Evolutionary conservation across 352 stramenopile species (phyloP).

Genomic region (Pythium sukuiense): DNA sequence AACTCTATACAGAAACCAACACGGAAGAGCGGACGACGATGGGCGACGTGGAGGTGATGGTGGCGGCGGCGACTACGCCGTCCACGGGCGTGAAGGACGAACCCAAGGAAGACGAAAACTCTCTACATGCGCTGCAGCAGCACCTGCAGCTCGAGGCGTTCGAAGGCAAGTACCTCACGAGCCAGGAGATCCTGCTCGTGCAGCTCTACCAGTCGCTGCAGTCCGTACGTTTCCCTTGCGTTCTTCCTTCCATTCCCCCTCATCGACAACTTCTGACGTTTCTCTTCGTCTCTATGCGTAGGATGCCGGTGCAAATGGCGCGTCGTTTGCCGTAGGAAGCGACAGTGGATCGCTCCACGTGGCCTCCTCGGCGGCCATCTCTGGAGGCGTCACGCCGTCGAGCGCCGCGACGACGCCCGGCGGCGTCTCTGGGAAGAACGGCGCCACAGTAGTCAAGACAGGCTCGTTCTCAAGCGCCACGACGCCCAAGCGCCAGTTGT

Average conservation of each 20-base stretch:
- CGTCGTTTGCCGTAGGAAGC: conserved; percentile 4
- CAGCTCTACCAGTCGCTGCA: conserved; percentile 58
- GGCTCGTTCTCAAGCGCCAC: conserved; percentile 17
- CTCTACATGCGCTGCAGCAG: conserved; percentile 58
- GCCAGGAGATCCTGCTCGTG: conserved; percentile 73
- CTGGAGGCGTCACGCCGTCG: conserved; percentile 5
- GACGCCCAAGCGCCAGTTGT: conserved; percentile 53
- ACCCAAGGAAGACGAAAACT: conserved; percentile 46
- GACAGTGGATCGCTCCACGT: conserved; percentile 5
- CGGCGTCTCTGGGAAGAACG: conserved; percentile 10
- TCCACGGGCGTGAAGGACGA: conserved; percentile 7
- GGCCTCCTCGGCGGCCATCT: neutral
- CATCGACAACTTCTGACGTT: no score
- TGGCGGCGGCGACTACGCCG: conserved; percentile 13
- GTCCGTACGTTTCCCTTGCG: conserved; percentile 19
- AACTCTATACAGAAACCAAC: neutral
- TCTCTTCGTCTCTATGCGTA: neutral
- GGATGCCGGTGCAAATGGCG: conserved; percentile 11
- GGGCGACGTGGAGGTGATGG: conserved; percentile 18
- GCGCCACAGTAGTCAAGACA: conserved; percentile 5
- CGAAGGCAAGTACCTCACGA: conserved; percentile 73
- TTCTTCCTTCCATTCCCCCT: neutral
- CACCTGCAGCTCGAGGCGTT: conserved; percentile 73
- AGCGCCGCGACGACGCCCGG: conserved; percentile 15
- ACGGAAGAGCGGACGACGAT: neutral